Conservation (phyloP, 495 filamentous ascomycete species). For the Hypoxylon fuscum region DNA sequence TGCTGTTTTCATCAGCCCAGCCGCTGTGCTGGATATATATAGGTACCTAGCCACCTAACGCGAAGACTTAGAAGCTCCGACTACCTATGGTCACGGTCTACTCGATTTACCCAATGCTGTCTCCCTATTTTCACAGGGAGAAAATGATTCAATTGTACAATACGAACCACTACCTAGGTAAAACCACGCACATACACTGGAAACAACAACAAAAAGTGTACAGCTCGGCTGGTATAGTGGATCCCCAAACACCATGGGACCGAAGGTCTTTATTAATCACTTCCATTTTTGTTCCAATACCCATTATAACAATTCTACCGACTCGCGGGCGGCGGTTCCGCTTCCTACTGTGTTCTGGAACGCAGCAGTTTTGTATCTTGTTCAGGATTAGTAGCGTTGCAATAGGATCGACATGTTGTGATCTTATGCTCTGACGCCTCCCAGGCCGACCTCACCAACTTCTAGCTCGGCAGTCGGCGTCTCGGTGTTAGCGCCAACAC, state of each 20-base stretch:
- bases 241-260: conserved; percentile 32
- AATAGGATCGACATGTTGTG: neutral
- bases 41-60: too few species aligned
- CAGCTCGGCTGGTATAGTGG: conserved; percentile 8
- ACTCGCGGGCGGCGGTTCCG: conserved; percentile 1
- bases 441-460: conserved; percentile 40
- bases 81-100: too few species aligned
- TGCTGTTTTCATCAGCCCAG: too few species aligned
- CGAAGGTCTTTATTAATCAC: conserved; percentile 30
- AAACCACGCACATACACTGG: neutral
- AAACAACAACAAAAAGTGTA: conserved; percentile 13
- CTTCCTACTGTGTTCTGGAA: neutral
- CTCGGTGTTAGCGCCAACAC: conserved; percentile 36
- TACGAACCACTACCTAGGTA: neutral
- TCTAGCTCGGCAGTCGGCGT: conserved; percentile 32
- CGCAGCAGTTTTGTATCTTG: neutral
- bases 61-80: too few species aligned
- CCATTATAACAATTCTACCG: conserved; percentile 22
- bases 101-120: conserved; percentile 1
- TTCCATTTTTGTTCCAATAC: conserved; percentile 32
- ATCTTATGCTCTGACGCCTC: conserved; percentile 33
- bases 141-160: conserved; percentile 14
- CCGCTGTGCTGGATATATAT: too few species aligned
- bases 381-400: neutral
- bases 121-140: too few species aligned